phyloP scores from a whole-genome alignment of 129 eudicot species.

The Logfia minima region DNA sequence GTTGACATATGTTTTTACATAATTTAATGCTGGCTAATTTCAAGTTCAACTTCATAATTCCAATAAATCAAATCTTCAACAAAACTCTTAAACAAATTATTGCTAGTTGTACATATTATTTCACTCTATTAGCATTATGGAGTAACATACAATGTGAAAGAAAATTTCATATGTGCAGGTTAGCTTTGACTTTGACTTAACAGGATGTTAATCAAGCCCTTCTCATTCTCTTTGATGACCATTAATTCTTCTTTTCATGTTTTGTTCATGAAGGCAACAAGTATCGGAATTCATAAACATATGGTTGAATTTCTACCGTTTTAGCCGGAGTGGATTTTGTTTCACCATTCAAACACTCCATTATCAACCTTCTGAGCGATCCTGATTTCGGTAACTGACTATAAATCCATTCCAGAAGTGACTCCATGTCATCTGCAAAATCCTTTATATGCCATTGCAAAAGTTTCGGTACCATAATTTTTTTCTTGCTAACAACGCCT shows the following conservation, averaged over 20 bases:
- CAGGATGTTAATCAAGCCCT: conserved; percentile 12
- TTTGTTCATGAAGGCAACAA: conserved; percentile 54
- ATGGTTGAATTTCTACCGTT: conserved; percentile 70
- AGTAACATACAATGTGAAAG: conserved; percentile 28
- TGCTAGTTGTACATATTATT: background rate
- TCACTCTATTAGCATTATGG: background rate
- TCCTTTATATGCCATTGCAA: conserved; percentile 95
- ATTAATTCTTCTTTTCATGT: background rate
- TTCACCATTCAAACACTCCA: conserved; percentile 79
- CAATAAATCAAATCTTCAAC: background rate
- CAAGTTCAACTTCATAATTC: background rate
- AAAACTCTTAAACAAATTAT: background rate
- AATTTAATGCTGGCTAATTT: background rate
- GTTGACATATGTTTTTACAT: background rate
- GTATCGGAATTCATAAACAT: conserved; percentile 78
- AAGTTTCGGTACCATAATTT: conserved; percentile 80
- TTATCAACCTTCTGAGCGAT: conserved; percentile 54
- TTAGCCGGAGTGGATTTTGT: conserved; percentile 53
- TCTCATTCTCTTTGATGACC: background rate
- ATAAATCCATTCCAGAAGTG: conserved; percentile 91
- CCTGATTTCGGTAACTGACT: conserved; percentile 78
- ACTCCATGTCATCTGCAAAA: conserved; percentile 94
- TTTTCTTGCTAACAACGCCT: conserved; percentile 77
- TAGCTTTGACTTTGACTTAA: background rate
- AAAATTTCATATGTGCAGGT: conserved; percentile 4